A percentile compares a stretch with the other conserved stretches of the same genome.
These are phyloP conservation scores for Nothophytophthora sp. DNA, from an alignment of 352 stramenopile genomes.

Conservation along the genomic window DNA sequence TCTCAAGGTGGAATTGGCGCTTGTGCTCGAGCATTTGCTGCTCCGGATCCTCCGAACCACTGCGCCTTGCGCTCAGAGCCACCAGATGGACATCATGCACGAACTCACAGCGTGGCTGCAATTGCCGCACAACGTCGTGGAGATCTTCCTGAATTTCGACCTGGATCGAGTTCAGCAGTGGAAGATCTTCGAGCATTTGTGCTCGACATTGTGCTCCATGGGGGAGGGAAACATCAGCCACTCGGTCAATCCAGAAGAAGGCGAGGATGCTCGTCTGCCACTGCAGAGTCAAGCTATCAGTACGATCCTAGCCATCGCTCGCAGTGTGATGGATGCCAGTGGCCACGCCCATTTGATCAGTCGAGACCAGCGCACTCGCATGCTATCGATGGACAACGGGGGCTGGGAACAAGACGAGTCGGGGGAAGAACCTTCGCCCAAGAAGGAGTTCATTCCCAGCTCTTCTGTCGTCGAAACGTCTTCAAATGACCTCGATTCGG, in stretches of 20 bases:
- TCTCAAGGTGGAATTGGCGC: conserved; percentile 80
- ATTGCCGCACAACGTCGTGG: conserved; percentile 84
- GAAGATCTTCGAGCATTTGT: conserved; percentile 90
- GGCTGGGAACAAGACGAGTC: conserved; percentile 85
- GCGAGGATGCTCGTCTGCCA: conserved; percentile 33
- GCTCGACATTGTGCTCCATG: conserved; percentile 69
- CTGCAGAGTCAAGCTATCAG: conserved; percentile 71
- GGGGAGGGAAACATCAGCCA: conserved; percentile 53
- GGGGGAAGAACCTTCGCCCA: conserved; percentile 24
- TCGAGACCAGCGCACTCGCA: conserved; percentile 67
- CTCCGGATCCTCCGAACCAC: conserved; percentile 68
- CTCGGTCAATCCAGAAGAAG: conserved; percentile 29
- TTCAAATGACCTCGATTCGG: background rate
- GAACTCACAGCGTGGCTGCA: conserved; percentile 81
- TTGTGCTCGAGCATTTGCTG: conserved; percentile 84
- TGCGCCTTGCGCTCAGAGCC: conserved; percentile 41
- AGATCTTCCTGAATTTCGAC: conserved; percentile 90
- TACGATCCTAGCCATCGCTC: conserved; percentile 72
- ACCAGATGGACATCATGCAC: conserved; percentile 79
- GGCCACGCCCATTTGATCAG: conserved; percentile 86
- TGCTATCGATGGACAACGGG: conserved; percentile 83
- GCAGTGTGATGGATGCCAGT: conserved; percentile 88
- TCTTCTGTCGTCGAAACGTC: background rate
- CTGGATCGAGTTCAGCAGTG: conserved; percentile 86
- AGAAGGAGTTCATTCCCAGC: conserved; percentile 15